Conservation (phyloP, 108 stramenopile genomes). For the Skeletonema grethae region DNA sequence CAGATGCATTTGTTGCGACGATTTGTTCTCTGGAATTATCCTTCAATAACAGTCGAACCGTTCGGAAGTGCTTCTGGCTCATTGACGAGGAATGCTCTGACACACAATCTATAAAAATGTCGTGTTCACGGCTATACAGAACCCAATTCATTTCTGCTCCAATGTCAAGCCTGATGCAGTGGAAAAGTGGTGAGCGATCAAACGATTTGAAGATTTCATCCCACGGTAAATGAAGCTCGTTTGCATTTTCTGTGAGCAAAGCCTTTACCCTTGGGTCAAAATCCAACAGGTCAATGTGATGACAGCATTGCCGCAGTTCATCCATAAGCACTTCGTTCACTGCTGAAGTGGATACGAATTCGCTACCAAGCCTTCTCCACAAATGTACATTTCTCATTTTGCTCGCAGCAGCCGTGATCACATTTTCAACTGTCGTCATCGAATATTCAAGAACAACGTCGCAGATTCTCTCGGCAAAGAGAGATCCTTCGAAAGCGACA, state of each 20-base stretch:
- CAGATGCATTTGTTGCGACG: constrained; percentile 2
- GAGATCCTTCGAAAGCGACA: constrained; percentile 33
- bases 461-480: constrained; percentile 30
- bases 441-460: constrained; percentile 30
- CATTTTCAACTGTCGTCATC: constrained; percentile 31
- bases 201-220: constrained; percentile 1
- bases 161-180: neutral
- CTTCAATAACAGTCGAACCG: constrained; percentile 19
- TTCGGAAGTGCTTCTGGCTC: neutral
- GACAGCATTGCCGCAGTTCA: constrained; percentile 24
- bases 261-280: constrained; percentile 23
- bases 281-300: constrained; percentile 19
- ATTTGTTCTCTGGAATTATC: neutral
- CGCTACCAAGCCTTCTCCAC: constrained; percentile 31
- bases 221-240: constrained; percentile 35
- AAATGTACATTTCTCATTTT: constrained; percentile 29
- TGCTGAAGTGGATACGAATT: neutral
- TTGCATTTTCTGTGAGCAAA: constrained; percentile 24
- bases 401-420: constrained; percentile 14
- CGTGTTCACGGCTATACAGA: neutral
- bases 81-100: constrained; percentile 2
- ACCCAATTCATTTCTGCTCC: neutral
- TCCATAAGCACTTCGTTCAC: constrained; percentile 1
- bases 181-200: neutral
- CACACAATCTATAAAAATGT: neutral